Percentiles rank a stretch among this genome's conserved stretches.
These are phyloP conservation scores for Pinus tabuliformis DNA, from an alignment of 75 land plant species.

Conservation along the genomic window DNA sequence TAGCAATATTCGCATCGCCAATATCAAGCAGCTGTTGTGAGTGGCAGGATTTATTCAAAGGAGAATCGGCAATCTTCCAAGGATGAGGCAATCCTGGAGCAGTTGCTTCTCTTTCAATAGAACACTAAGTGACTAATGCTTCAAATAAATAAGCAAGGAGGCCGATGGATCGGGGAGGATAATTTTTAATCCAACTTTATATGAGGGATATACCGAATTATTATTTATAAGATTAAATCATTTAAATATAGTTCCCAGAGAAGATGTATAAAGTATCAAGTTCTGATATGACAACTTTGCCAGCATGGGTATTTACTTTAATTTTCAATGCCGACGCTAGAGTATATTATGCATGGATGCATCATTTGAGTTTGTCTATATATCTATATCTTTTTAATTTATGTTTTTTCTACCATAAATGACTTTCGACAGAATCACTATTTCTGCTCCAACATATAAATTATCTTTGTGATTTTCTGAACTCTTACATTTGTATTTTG, in stretches of 20 bases:
- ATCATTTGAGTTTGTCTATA: not conserved
- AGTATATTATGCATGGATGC: not conserved
- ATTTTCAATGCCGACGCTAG: not conserved
- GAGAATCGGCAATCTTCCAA: too few relatives aligned
- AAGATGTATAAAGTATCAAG: not conserved
- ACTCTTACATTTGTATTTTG: not conserved
- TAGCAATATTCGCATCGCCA: too few relatives aligned
- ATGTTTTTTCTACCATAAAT: not conserved
- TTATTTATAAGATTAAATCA: not conserved
- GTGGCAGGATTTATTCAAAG: too few relatives aligned
- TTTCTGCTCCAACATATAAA: not conserved
- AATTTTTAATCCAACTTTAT: not conserved
- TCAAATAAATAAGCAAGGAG: not conserved
- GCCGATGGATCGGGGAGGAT: not conserved
- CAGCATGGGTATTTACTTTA: not conserved
- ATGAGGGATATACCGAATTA: too few relatives aligned
- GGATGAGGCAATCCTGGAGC: too few relatives aligned
- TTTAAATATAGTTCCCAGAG: not conserved
- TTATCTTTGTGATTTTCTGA: slow-evolving; percentile 11
- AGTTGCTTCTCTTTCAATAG: too few relatives aligned
- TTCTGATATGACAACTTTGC: not conserved
- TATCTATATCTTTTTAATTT: not conserved
- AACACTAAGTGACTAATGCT: too few relatives aligned
- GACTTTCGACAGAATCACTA: not conserved
- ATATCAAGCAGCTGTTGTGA: too few relatives aligned